These are phyloP conservation scores for Diaporthe amygdali DNA, from an alignment of 2,329 filamentous ascomycete genomes.

Conservation along the genomic window DNA sequence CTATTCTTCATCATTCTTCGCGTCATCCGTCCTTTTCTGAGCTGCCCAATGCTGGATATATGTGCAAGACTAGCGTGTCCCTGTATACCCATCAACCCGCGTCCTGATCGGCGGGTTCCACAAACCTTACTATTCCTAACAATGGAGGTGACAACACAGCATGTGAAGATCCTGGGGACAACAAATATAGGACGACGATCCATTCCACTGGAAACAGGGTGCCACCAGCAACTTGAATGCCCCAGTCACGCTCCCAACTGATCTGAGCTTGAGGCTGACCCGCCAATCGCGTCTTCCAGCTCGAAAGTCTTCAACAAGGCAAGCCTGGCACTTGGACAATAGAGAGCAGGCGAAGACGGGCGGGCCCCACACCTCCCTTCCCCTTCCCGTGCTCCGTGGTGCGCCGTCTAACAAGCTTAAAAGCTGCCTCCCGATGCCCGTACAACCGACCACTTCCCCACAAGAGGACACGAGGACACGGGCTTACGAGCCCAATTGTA, in stretches of 20 bases:
- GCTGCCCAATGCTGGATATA: background rate
- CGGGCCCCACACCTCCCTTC: background rate
- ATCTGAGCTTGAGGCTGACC: too few species aligned
- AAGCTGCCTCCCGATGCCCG: background rate
- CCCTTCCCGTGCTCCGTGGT: background rate
- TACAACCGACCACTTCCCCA: background rate
- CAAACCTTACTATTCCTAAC: conserved; percentile 8
- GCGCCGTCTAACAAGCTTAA: background rate
- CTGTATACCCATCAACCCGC: background rate
- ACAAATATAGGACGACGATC: conserved; percentile 1
- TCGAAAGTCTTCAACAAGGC: background rate
- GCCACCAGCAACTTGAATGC: too few species aligned
- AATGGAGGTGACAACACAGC: conserved; percentile 5
- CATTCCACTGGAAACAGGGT: conserved; percentile 8
- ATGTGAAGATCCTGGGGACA: background rate
- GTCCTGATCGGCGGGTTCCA: conserved; percentile 5
- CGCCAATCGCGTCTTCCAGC: too few species aligned
- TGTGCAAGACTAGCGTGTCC: background rate
- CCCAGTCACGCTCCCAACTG: background rate
- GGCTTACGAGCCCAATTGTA: background rate
- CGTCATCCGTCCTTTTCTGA: background rate
- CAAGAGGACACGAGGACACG: background rate
- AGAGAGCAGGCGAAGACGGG: background rate
- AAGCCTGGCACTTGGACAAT: too few species aligned
- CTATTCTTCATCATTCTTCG: conserved; percentile 1